phyloP scores from a whole-genome alignment of 2,329 filamentous ascomycete genomes.

The Sphaerostilbella broomeana region DNA sequence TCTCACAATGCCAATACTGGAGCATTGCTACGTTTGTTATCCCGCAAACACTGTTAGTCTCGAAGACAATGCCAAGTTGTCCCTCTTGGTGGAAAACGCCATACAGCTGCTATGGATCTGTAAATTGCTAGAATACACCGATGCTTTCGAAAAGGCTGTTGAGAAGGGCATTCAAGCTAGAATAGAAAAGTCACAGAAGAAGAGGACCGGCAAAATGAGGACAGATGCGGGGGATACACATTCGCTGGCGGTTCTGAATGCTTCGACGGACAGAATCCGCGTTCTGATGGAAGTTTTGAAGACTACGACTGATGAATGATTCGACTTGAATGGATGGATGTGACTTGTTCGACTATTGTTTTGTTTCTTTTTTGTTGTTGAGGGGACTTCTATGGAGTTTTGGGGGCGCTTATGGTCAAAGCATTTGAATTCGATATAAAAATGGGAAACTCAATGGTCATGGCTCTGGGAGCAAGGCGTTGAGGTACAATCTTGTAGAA shows the following conservation, averaged over 20 bases:
- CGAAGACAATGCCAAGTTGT: constrained; percentile 67
- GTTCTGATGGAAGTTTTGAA: constrained; percentile 32
- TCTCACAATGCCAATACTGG: constrained; percentile 41
- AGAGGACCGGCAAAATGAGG: constrained; percentile 29
- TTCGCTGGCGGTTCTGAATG: constrained; percentile 37
- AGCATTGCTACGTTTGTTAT: constrained; percentile 57
- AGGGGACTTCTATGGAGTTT: not conserved
- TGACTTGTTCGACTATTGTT: not conserved
- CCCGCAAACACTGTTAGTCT: constrained; percentile 54
- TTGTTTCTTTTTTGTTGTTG: not conserved
- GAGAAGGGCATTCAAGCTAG: constrained; percentile 44
- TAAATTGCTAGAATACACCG: constrained; percentile 29
- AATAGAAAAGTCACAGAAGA: constrained; percentile 39
- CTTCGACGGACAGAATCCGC: constrained; percentile 39
- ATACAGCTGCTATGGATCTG: constrained; percentile 45
- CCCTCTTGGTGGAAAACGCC: constrained; percentile 60
- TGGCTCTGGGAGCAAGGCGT: too few relatives aligned
- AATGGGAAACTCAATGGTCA: too few relatives aligned
- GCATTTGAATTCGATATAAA: too few relatives aligned
- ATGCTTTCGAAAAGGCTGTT: constrained; percentile 33
- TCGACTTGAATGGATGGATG: not conserved
- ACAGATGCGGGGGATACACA: constrained; percentile 31
- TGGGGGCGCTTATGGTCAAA: too few relatives aligned
- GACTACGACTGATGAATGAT: constrained; percentile 14
- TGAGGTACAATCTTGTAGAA: too few relatives aligned